Evolutionary conservation across 75 land plant species (phyloP), one percentile per base, ranked within the genome.

Genomic region (Pinus albicaulis): DNA sequence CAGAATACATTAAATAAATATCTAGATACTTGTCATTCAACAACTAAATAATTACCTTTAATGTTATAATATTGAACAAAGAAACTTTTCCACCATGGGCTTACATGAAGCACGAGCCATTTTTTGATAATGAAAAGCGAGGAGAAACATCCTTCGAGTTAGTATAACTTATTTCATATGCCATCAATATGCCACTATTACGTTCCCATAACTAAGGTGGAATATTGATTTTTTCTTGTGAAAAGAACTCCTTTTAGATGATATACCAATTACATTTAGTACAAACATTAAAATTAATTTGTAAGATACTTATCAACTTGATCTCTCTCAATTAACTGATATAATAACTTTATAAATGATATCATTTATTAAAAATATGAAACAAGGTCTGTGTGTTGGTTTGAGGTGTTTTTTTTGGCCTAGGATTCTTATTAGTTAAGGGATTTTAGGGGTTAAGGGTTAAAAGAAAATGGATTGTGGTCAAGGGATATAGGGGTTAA

Each of bases 61-160:
- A 89, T 53, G 89, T 89, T 85, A 87, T 73, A 83, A 87, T 87
- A 68, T 84, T 87, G 74, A 84, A 89, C 59, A 89, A 62, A 12
- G 86, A 84, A 5, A 84, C 76, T 66, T 84, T 84, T 24, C 86
- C 86, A 28, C 86, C 86, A 14, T 85, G 82, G 2, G 91, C 89
- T 61, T 89, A 89, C 85, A 89, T 78, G 26, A 87, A 81, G 74
- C 87, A 89, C 0, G 87, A 86, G 55, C 82, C 89, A 75, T 89
- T 84, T 72, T 89, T 89, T 5, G 89, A 82, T 57, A 89, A 74
- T n/a, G 87, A 87, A 71, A 89, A 84, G 59, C 89, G 87, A 3
- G 89, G 76, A 36, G 77, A 59, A 38, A 80, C 66, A 20, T 81
- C 85, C 57, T 87, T 85, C 44, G 72, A 75, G 23, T 84, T 84